Base-by-base conservation (phyloP, 208 protist genomes). In the Leishmania mexicana region DNA sequence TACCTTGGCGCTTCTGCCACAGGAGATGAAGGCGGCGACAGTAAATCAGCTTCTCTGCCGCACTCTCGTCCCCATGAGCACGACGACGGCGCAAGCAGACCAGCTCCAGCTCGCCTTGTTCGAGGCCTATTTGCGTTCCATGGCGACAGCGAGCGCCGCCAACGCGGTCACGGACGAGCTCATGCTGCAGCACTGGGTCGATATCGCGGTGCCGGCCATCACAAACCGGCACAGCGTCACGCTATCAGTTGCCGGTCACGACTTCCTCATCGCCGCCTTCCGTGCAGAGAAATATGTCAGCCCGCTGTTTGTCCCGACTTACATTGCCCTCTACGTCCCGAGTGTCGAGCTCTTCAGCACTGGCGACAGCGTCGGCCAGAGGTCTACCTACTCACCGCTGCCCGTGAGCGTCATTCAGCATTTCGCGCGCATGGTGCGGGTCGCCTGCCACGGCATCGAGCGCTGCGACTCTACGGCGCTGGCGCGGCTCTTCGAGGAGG, bases 231-330 rank as follows among this genome's bases (percentile, higher is more conserved):
- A 88, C 72, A 91, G 88, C 83, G 87, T 81, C 3, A 76, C 86
- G 10, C 79, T 96, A 47, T 76, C 79, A 31, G 79, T 88, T 76
- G 92, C 91, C 45, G 94, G 83, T 19, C 87, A 95, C 75, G 87
- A 95, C 76, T 95, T 95, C 80, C 79, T 97, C 15, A 85, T 88
- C 15, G 89, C 91, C 65, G 83, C 85, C 58, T 93, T 95, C 78
- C 85, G 90, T 3, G 88, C 94, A 1, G 86, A 88, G 45, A 86
- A 90, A 72, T 79, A 92, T 49, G 81, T 95, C 45, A 91, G 87
- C 13, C 88, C 89, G 49, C 79, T 97, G 47, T 95, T 97, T 79
- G 90, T 95, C 13, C 91, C 90, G 47, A 95, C 94, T 10, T 97
- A 95, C 82, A 78, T 97, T 75, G 73, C 89, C 3, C 75, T 95